A percentile compares a stretch with the other conserved stretches of the same genome.
These are phyloP conservation scores for Phylloporus sp. DNA, from an alignment of 768 basidiomycete species.

Conservation along the genomic window DNA sequence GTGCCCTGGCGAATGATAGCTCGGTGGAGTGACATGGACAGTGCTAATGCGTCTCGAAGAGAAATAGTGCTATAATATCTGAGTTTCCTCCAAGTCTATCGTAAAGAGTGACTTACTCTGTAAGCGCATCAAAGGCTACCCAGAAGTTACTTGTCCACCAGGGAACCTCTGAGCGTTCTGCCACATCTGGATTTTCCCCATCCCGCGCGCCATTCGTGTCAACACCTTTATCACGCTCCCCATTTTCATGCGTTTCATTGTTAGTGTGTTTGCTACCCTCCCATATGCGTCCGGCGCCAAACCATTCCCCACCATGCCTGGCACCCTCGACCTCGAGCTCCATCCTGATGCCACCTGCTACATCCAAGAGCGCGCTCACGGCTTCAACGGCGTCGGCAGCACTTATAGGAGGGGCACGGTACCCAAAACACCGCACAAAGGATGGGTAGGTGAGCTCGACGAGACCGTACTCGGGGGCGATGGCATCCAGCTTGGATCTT, in stretches of 20 bases:
- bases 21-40: constrained; percentile 90
- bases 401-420: constrained; percentile 80
- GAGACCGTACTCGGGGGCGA: constrained; percentile 93
- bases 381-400: constrained; percentile 94
- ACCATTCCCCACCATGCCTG: constrained; percentile 94
- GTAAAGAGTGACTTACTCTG: constrained; percentile 59
- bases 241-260: constrained; percentile 33
- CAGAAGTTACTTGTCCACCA: constrained; percentile 96
- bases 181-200: constrained; percentile 28
- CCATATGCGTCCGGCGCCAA: constrained; percentile 82
- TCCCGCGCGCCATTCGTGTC: constrained; percentile 22
- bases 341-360: constrained; percentile 84
- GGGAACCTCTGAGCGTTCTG: constrained; percentile 47
- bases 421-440: constrained; percentile 90
- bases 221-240: constrained; percentile 25
- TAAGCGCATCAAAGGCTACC: constrained; percentile 88
- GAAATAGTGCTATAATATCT: constrained; percentile 52
- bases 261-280: constrained; percentile 43
- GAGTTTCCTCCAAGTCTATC: background rate
- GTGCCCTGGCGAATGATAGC: constrained; percentile 94
- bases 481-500: constrained; percentile 75
- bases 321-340: constrained; percentile 89
- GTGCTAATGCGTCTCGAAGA: constrained; percentile 69
- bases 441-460: constrained; percentile 92
- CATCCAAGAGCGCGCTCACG: constrained; percentile 81